Evolutionary conservation across 2,329 filamentous ascomycete species (phyloP), one percentile per base, ranked within the genome.

Genomic region (Colletotrichum agaves): DNA sequence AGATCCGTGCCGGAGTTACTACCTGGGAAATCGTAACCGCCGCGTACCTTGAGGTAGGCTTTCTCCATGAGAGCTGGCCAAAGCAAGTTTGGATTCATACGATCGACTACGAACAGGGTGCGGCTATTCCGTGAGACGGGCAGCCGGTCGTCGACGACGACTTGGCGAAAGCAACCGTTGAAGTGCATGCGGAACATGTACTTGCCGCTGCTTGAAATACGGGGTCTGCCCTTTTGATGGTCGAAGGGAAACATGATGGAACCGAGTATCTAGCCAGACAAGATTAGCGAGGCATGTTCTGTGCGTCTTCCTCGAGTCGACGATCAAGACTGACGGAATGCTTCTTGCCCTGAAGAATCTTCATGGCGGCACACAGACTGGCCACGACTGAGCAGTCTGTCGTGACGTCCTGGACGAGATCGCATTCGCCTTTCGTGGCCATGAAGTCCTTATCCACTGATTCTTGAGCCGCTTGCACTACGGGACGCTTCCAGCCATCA

Each of bases 371-470:
- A 76, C 94, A 98, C 5, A 99, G 85, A 76, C 96, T 98, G 15
- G 96, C 96, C 31, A 99, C 95, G 3, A 99, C 95, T 1, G 96
- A 98, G 76, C 96, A 99, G 77, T 99, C 96, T 0, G 95, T 97
- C 5, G 95, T 94, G 67, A 97, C 90, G 78, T 99, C 96, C 78
- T 99, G 96, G 3, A 98, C 94, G 7, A 99, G 86, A 78, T 99
- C 95, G 69, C 92, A 89, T 13, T 87, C 84, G 8, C 84, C 80
- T 6, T 80, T 79, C 15, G 85, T 82, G 52, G 81, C 78, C 88
- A 93, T 92, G 11, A 87, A 80, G 13, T 83, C 63, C 13, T 77
- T 73, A 21, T 74, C 84, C 3, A 75, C 75, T 39, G 70, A 77
- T 75, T 79, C 70, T 73, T 75, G 15, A 49, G 64, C 63, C 6